Evolutionary conservation across 73 alveolate species (phyloP), one percentile per base, ranked within the genome.

Genomic region (Tetrahymena elliotti): DNA sequence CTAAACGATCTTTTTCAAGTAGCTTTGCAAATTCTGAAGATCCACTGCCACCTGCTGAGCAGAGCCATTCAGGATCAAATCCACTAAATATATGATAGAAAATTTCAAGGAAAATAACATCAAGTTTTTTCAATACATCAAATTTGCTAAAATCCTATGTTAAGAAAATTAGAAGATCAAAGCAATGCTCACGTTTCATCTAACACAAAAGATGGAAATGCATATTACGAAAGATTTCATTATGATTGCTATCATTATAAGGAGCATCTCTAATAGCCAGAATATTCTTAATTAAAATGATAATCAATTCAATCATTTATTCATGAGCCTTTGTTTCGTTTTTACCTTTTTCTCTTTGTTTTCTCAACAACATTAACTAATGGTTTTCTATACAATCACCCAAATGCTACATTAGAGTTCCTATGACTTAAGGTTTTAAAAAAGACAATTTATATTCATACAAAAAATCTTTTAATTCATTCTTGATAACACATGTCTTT

Each of bases 291-390:
- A 98, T 96, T 10, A 98, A 96, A 12, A 95, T 94, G 15, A 96
- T 94, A 38, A 98, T 98, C 1, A 98, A 94, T 82, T 98, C 99
- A 52, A 97, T 94, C 98, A 98, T 96, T 34, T 98, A 93, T 33
- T 96, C 97, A 40, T 98, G 98, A 93, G 96, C 96, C 52, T 97
- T 95, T 24, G 88, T 95, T 83, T 97, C 93, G 31, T 93, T 94
- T 31, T 97, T 95, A 52, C 37, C 82, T 4, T 93, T 68, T 68
- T 68, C 88, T 68, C 36, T 31, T 68, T 68, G 38, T 11, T 68
- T 24, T 24, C 88, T 68, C 88, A 68, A 68, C 20, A 31, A 27
- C 88, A 27, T n/a, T 36, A 68, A 18, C 34, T 68, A 68, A 68
- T 68, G 96, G 35, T 83, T 93, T 27, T 97, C 41, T 5, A 97